These are phyloP conservation scores for Pulveroboletus sp. DNA, from an alignment of 768 basidiomycete genomes.

Conservation along the genomic window DNA sequence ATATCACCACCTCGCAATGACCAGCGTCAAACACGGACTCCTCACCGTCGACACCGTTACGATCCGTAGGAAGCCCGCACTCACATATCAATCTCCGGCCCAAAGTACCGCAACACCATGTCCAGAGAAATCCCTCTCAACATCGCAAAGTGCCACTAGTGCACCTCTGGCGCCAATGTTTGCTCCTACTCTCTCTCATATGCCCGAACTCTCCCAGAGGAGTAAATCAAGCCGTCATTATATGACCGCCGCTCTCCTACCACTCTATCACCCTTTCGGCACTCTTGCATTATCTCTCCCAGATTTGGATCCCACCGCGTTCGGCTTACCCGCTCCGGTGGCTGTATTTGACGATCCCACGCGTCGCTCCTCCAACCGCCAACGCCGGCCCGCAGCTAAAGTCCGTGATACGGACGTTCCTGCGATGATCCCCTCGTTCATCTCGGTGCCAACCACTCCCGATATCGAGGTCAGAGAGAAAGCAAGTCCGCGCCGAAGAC, in stretches of 20 bases:
- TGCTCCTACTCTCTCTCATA: slow-evolving; percentile 12
- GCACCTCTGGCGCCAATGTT: slow-evolving; percentile 5
- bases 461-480: slow-evolving; percentile 39
- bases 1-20: slow-evolving; percentile 17
- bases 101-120: slow-evolving; percentile 28
- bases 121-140: slow-evolving; percentile 20
- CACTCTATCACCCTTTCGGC: slow-evolving; percentile 67
- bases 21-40: slow-evolving; percentile 19
- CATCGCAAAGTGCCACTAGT: slow-evolving; percentile 14
- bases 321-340: slow-evolving; percentile 52
- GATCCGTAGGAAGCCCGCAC: slow-evolving; percentile 53
- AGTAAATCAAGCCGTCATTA: slow-evolving; percentile 19
- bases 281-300: slow-evolving; percentile 61
- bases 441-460: slow-evolving; percentile 3
- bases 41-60: slow-evolving; percentile 14
- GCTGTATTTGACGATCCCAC: slow-evolving; percentile 42
- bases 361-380: slow-evolving; percentile 42
- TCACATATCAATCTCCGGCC: slow-evolving; percentile 57
- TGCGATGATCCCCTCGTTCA: slow-evolving; percentile 6
- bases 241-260: slow-evolving; percentile 45
- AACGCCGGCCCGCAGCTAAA: slow-evolving; percentile 47
- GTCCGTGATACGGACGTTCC: slow-evolving; percentile 45
- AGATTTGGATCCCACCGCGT: slow-evolving; percentile 52
- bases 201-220: slow-evolving; percentile 13
- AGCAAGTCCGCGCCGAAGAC: slow-evolving; percentile 50